Conservation (phyloP, 768 basidiomycete species). For the Agrocybe praecox region DNA sequence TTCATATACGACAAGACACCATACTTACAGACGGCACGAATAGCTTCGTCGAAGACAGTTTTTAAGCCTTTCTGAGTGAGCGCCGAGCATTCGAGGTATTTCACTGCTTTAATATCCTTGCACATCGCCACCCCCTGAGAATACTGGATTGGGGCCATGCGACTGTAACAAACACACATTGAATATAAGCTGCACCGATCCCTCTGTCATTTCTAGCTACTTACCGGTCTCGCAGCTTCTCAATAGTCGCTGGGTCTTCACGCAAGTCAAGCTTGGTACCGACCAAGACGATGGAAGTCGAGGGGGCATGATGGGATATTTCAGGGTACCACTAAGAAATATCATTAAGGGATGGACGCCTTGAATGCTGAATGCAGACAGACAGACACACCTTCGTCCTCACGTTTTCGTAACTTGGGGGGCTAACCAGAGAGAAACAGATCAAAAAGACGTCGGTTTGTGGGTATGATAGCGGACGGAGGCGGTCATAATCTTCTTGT, state of each 20-base stretch:
- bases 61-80: constrained; percentile 98
- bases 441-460: constrained; percentile 99
- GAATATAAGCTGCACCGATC: constrained; percentile 1
- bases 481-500: constrained; percentile 98
- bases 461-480: constrained; percentile 96
- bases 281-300: constrained; percentile 90
- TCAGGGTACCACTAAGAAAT: constrained; percentile 87
- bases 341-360: constrained; percentile 13
- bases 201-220: constrained; percentile 5
- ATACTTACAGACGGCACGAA: constrained; percentile 89
- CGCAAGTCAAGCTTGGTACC: constrained; percentile 98
- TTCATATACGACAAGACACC: not conserved
- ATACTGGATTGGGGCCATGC: constrained; percentile 95
- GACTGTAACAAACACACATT: constrained; percentile 42
- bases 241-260: constrained; percentile 90
- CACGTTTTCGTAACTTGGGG: constrained; percentile 98
- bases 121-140: constrained; percentile 88
- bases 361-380: not conserved
- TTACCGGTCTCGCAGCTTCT: constrained; percentile 91
- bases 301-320: constrained; percentile 96
- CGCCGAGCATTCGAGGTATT: constrained; percentile 95
- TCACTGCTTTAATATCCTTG: constrained; percentile 93
- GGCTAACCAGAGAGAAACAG: constrained; percentile 97
- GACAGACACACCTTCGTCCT: constrained; percentile 84
- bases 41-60: constrained; percentile 99